Evolutionary conservation across 306 rosid genomes (phyloP).

Genomic region (Acacia acuminata): DNA sequence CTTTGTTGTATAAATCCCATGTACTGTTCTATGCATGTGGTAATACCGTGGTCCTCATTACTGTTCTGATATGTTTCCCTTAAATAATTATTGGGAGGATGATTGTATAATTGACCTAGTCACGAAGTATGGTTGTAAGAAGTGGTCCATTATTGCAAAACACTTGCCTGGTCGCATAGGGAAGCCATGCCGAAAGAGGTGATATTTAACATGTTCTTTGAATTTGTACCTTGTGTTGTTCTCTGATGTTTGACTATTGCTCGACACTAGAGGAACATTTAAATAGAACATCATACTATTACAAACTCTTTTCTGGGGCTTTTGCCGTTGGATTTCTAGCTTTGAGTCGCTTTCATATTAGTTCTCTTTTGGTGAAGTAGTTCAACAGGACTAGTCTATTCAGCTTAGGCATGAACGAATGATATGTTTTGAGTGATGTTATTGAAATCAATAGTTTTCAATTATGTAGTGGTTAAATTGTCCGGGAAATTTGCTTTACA

Average conservation of each 20-base stretch:
- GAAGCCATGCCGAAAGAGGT: constrained; percentile 81
- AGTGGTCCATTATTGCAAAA: constrained; percentile 58
- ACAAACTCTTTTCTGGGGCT: not conserved
- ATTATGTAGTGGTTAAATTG: not conserved
- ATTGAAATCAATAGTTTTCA: not conserved
- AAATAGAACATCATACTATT: not conserved
- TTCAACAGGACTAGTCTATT: not conserved
- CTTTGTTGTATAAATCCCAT: constrained; percentile 11
- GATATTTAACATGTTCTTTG: not conserved
- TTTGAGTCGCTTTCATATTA: not conserved
- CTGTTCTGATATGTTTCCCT: not conserved
- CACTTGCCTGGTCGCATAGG: constrained; percentile 62
- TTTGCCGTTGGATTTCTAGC: constrained; percentile 3
- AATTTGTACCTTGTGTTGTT: not conserved
- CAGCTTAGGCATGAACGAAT: not conserved
- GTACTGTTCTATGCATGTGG: not conserved
- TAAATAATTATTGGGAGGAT: constrained; percentile 53
- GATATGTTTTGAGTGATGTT: not conserved
- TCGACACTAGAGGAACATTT: constrained; percentile 1
- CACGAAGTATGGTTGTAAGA: constrained; percentile 46
- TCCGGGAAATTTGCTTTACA: not conserved
- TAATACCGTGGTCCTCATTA: not conserved
- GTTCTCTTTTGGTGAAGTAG: not conserved
- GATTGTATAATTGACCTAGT: constrained; percentile 48
- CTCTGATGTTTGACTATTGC: not conserved